Evolutionary conservation across 2,329 filamentous ascomycete genomes (phyloP).

Genomic region (Talaromyces sp.): DNA sequence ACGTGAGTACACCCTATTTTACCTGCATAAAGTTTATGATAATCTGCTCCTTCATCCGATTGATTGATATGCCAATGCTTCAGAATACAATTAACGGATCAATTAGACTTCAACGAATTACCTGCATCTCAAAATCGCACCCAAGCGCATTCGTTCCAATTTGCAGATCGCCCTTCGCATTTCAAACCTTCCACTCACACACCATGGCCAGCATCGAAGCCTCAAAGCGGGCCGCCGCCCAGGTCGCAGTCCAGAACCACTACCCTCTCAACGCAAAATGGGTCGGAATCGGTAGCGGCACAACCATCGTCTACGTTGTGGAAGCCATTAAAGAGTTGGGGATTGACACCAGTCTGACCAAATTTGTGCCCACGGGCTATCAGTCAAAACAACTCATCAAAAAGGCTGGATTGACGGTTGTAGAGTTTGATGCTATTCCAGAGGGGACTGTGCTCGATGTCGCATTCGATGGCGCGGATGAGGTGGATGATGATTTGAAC

Average conservation of each 20-base stretch:
- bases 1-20: neutral
- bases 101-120: neutral
- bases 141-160: neutral
- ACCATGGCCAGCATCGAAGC: conserved; percentile 49
- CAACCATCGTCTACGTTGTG: conserved; percentile 65
- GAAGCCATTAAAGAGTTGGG: conserved; percentile 58
- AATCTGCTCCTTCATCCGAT: neutral
- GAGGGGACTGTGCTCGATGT: conserved; percentile 69
- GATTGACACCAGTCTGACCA: conserved; percentile 57
- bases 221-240: conserved; percentile 59
- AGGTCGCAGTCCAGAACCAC: conserved; percentile 57
- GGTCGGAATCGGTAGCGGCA: conserved; percentile 64
- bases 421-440: conserved; percentile 73
- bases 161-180: neutral
- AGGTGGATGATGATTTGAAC: conserved; percentile 91
- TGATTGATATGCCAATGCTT: neutral
- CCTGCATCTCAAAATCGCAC: neutral
- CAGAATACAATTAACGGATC: neutral
- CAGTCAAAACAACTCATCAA: conserved; percentile 86
- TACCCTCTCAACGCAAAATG: conserved; percentile 56
- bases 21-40: neutral
- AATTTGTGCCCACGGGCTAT: conserved; percentile 88
- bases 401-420: conserved; percentile 69
- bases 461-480: conserved; percentile 93
- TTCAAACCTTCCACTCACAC: conserved; percentile 3